Base-by-base conservation (phyloP, 192 early-diverging fungal species). In the Umbelopsis vinacea region DNA sequence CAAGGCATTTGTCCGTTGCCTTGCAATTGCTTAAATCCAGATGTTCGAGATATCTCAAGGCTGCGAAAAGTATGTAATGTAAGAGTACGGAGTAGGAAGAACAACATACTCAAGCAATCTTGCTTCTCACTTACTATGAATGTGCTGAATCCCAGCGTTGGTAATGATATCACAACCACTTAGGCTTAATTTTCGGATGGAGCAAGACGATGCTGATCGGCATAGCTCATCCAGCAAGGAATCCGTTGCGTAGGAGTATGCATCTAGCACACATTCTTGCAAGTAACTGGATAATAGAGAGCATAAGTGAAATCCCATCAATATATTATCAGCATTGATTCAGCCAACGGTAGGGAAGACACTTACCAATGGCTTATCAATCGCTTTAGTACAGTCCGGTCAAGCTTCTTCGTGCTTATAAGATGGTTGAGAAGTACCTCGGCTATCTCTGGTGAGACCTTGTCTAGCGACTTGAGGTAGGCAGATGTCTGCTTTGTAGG, bases 1-100 rank as follows among this genome's bases (percentile, higher is more conserved):
- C 53, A 1, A 83, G 54, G 9, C 80, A 74, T 69, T 83, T 83
- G 53, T 86, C 82, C 5, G 85, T 83, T 21, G 82, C 48, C 21
- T 83, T 81, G 35, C 85, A 86, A 63, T 84, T 76, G 21, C 76
- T 82, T 5, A 84, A 26, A 66, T 86, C 85, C 45, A 86, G 40
- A 50, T 78, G 82, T 19, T 80, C 82, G 23, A 86, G 74, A 43
- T 79, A 26, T 43, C 70, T 79, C 52, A 86, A 66, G 6, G 71
- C 81, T 50, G 38, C 19, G 11, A 29, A 19, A 26, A 23, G 14
- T 23, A 6, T 52, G 15, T 67, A 19, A 4, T 23, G 0, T 24
- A 24, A 52, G 23, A 17, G 3, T n/a, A n/a, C n/a, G n/a, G n/a
- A n/a, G 29, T 52, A 17, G 37, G 17, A 72, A 40, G n/a, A 71